phyloP scores from a whole-genome alignment of 139 green algal species.

The Picochlorum sp. region DNA sequence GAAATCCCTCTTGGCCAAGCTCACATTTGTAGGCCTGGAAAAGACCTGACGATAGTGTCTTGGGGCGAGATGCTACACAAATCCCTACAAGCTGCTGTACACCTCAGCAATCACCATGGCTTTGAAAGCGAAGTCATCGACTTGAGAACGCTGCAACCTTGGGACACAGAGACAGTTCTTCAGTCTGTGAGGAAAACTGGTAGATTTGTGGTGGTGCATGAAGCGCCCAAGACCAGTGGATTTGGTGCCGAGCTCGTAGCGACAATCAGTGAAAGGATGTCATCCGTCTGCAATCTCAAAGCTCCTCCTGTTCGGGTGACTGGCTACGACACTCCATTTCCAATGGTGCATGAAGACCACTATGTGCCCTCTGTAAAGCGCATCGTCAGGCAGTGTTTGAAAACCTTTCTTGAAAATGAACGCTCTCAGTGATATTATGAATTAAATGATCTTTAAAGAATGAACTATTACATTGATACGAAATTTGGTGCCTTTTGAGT shows the following conservation, averaged over 20 bases:
- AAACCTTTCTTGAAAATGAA: background rate
- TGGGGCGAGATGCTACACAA: conserved; percentile 81
- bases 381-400: conserved; percentile 43
- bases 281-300: conserved; percentile 45
- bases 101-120: conserved; percentile 15
- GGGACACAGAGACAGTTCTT: conserved; percentile 43
- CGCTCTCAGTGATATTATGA: too few relatives aligned
- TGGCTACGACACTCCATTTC: conserved; percentile 87
- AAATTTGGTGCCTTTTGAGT: too few relatives aligned
- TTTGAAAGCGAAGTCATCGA: conserved; percentile 81
- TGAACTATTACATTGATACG: too few relatives aligned
- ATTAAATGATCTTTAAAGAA: too few relatives aligned
- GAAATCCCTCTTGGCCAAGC: conserved; percentile 62
- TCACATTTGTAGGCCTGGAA: conserved; percentile 33
- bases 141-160: conserved; percentile 74
- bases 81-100: conserved; percentile 30
- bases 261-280: conserved; percentile 28
- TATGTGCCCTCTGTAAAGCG: conserved; percentile 58
- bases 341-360: conserved; percentile 60
- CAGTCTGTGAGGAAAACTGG: conserved; percentile 53
- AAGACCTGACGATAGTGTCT: conserved; percentile 82
- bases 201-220: conserved; percentile 75
- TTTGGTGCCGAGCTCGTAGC: conserved; percentile 81
- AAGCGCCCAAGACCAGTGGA: conserved; percentile 74
- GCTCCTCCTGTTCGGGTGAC: conserved; percentile 61